Evolutionary conservation across 2,329 filamentous ascomycete species (phyloP), one percentile per base, ranked within the genome.

Genomic region (Sporothrix variecibatus): DNA sequence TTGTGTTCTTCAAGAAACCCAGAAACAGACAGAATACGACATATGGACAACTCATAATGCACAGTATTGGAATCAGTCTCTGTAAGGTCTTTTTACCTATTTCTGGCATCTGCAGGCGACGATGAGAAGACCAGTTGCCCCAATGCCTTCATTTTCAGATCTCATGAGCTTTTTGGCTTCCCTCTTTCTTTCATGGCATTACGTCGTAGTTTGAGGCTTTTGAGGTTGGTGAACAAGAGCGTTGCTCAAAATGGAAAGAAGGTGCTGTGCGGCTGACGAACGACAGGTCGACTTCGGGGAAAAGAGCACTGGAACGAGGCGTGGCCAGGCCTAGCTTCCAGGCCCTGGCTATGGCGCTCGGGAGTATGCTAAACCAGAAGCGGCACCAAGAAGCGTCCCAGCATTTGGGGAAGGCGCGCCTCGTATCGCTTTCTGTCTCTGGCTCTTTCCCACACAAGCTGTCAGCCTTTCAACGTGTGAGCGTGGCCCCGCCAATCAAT

Each of bases 171-270:
- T n/a, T 20, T 46, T 23, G 8, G 34, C 17, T 34, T 67, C 23
- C n/a, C 3, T 11, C 20, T 28, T 3, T 28, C 11, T 67, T 28
- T 56, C 51, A 56, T 28, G 26, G 23, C 7, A 23, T 56, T 26
- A 26, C 26, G 51, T 28, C 40, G 28, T 38, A 38, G 9, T n/a
- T 62, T n/a, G 31, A 28, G 15, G 38, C n/a, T 46, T 28, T 62
- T 9, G 31, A 28, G 15, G 38, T 34, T 46, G 15, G 23, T 28
- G 26, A 53, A 23, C 23, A 38, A 28, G 34, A 28, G 6, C 38
- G 62, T 46, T 28, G 62, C 62, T 67, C n/a, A 46, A 67, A 46
- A 28, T 43, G 60, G 62, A 46, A 67, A 64, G 58, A 28, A 67
- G 38, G 62, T 40, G 38, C 62, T 43, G 11, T 43, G 60, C 34